Evolutionary conservation across 1,284 basidiomycete species (phyloP).

Genomic region (Rhodotorula sp.): DNA sequence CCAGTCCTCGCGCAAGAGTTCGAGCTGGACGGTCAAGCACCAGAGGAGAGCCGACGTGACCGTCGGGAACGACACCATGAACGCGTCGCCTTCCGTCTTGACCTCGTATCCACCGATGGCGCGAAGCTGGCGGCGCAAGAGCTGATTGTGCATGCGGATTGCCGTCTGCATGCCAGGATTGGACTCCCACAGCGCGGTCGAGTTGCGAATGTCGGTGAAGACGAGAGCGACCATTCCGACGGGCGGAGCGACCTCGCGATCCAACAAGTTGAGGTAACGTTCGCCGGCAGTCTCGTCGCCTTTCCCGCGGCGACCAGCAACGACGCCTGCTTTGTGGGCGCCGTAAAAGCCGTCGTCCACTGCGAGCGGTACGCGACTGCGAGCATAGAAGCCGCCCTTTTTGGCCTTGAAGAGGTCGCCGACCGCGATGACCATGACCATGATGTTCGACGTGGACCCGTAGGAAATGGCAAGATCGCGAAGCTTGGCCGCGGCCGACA

Average conservation of each 20-base stretch:
- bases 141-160: constrained; percentile 84
- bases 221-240: constrained; percentile 87
- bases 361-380: constrained; percentile 43
- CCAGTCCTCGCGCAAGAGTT: constrained; percentile 84
- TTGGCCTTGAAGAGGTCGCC: constrained; percentile 66
- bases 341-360: constrained; percentile 42
- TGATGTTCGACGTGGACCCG: constrained; percentile 87
- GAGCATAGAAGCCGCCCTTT: constrained; percentile 39
- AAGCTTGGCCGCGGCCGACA: constrained; percentile 96
- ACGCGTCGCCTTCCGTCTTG: constrained; percentile 98
- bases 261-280: constrained; percentile 60
- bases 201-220: constrained; percentile 98
- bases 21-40: constrained; percentile 84
- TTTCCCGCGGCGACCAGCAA: constrained; percentile 19
- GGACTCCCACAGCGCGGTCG: constrained; percentile 94
- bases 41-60: constrained; percentile 85
- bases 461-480: constrained; percentile 96
- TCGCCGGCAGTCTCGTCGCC: constrained; percentile 38
- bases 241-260: constrained; percentile 81
- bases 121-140: constrained; percentile 81
- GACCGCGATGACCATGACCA: constrained; percentile 96
- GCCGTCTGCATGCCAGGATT: constrained; percentile 95
- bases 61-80: constrained; percentile 96
- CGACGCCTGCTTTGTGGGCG: constrained; percentile 31
- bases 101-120: constrained; percentile 97